A percentile compares a stretch with the other conserved stretches of the same genome.
phyloP scores from a whole-genome alignment of 306 rosid species.

The Vigna mungo region DNA sequence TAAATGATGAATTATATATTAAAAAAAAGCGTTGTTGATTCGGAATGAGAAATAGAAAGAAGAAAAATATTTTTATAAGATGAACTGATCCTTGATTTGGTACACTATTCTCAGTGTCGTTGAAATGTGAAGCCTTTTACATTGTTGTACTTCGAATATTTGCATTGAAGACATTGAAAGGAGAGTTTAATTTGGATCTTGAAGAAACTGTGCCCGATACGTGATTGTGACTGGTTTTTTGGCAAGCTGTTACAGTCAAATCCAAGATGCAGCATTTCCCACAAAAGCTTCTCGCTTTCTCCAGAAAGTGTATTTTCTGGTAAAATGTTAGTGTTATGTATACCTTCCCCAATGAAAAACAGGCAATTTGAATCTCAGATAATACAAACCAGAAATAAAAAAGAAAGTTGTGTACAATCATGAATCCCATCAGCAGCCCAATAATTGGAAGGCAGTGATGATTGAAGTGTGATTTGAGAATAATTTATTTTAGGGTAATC shows the following conservation, averaged over 20 bases:
- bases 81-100: background rate
- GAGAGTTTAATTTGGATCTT: slow-evolving; percentile 1
- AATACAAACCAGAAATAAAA: background rate
- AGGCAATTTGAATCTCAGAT: slow-evolving; percentile 38
- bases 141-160: background rate
- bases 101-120: background rate
- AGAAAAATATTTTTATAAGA: background rate
- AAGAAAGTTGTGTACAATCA: slow-evolving; percentile 35
- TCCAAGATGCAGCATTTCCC: slow-evolving; percentile 10
- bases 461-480: slow-evolving; percentile 31
- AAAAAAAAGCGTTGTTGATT: too few species aligned
- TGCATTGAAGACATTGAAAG: background rate
- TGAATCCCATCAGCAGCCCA: slow-evolving; percentile 49
- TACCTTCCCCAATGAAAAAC: slow-evolving; percentile 34
- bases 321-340: slow-evolving; percentile 16
- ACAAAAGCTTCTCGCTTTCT: slow-evolving; percentile 37
- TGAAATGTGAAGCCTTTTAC: background rate
- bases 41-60: background rate
- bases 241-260: slow-evolving; percentile 35
- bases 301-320: slow-evolving; percentile 27
- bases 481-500: slow-evolving; percentile 42
- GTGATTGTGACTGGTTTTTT: background rate
- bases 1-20: too few species aligned
- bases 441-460: slow-evolving; percentile 42
- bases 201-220: slow-evolving; percentile 7